Evolutionary conservation across 1,284 basidiomycete species (phyloP), one percentile per base, ranked within the genome.

Genomic region (Phellopilus nigrolimitatus): DNA sequence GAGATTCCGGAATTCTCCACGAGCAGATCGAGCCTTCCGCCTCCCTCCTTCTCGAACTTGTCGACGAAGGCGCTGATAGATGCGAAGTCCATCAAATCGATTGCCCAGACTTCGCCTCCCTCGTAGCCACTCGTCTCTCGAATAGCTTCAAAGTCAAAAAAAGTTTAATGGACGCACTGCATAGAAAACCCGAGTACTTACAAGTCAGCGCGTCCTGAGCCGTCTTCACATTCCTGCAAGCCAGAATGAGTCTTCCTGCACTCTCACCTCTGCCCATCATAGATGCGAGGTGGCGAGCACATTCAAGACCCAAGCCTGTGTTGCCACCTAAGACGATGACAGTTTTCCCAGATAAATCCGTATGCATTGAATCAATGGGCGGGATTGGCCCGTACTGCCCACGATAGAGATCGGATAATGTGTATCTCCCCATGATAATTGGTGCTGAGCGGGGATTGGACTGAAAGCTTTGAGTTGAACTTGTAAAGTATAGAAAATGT

Each of bases 21-120:
- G 1, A 75, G 58, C 8, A 72, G 66, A 54, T 74, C 72, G 3
- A 76, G 57, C n/a, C n/a, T n/a, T 21, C 68, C 55, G 1, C 61
- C 66, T 9, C 63, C 65, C 9, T 73, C 71, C 28, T 61, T 56
- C 8, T 68, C 60, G 38, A 69, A 68, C 38, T 61, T 62, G 24
- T 70, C 62, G 2, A 60, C 69, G 51, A 74, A 74, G 3, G 62
- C 57, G 3, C 51, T 64, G 15, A 74, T 68, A 1, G 71, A 72
- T 0, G 59, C 52, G 48, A 75, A 73, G 8, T 60, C 60, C 1
- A 60, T 59, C 8, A 74, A 62, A 52, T 76, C 72, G 3, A 74
- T 45, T 10, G 66, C 37, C 67, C 70, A 68, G 2, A 71, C 51
- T 47, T 72, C 68, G 3, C 47, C 48, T 13, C 9, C 39, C 9